These are phyloP conservation scores for Aschersonia sp. DNA, from an alignment of 2,329 filamentous ascomycete species.

Conservation along the genomic window DNA sequence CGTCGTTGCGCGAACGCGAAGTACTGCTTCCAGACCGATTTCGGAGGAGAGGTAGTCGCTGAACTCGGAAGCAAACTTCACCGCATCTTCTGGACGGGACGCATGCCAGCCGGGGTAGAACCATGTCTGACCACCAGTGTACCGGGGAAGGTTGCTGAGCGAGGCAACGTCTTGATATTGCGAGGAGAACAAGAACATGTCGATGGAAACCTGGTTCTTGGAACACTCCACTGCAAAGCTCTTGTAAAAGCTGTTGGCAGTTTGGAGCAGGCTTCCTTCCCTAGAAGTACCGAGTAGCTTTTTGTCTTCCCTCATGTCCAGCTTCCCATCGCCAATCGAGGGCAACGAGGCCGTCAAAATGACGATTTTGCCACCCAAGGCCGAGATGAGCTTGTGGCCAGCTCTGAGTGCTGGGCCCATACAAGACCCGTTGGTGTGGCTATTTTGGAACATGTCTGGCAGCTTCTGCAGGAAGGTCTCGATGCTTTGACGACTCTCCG, in stretches of 20 bases:
- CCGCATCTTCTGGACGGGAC: constrained; percentile 81
- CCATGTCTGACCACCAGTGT: constrained; percentile 94
- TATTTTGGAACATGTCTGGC: constrained; percentile 93
- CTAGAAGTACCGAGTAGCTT: constrained; percentile 89
- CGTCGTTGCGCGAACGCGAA: constrained; percentile 87
- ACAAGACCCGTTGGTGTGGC: constrained; percentile 75
- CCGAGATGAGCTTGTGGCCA: constrained; percentile 89
- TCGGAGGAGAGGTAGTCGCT: constrained; percentile 94
- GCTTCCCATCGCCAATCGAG: constrained; percentile 76
- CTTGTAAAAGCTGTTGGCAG: constrained; percentile 94
- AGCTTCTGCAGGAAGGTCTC: constrained; percentile 83
- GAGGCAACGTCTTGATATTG: constrained; percentile 97
- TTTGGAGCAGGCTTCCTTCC: constrained; percentile 76
- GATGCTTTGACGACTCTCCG: constrained; percentile 79
- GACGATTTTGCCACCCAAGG: constrained; percentile 87
- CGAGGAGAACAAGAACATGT: constrained; percentile 94
- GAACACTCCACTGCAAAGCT: constrained; percentile 97
- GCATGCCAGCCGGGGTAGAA: constrained; percentile 99
- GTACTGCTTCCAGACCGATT: constrained; percentile 88
- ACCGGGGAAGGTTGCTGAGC: constrained; percentile 84
- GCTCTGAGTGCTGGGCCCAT: constrained; percentile 90
- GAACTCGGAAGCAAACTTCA: constrained; percentile 95
- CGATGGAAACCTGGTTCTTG: constrained; percentile 95
- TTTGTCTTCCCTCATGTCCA: constrained; percentile 92
- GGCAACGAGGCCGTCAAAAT: constrained; percentile 83